These are phyloP conservation scores for Colletotrichum lindemuthianum DNA, from an alignment of 2,329 filamentous ascomycete species.

Conservation along the genomic window DNA sequence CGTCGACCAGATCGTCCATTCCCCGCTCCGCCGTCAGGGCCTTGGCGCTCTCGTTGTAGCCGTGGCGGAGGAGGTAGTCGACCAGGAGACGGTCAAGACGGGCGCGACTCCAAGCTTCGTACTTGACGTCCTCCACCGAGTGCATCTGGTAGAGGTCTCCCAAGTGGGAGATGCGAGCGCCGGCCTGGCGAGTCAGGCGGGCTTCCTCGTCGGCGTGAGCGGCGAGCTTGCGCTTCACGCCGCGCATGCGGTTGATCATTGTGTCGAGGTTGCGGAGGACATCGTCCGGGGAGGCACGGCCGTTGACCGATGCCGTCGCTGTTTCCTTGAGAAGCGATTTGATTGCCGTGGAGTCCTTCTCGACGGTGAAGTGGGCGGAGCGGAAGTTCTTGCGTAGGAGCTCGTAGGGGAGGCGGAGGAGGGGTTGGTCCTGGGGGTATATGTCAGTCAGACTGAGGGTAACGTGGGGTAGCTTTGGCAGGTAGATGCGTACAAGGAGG, in stretches of 20 bases:
- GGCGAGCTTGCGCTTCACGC: conserved; percentile 87
- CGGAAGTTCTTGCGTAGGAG: conserved; percentile 96
- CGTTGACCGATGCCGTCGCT: conserved; percentile 73
- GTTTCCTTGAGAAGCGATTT: conserved; percentile 70
- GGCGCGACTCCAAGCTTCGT: conserved; percentile 87
- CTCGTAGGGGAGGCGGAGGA: conserved; percentile 92
- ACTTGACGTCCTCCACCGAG: conserved; percentile 88
- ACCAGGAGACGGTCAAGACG: conserved; percentile 86
- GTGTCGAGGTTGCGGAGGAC: conserved; percentile 84
- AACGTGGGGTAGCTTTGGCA: not conserved
- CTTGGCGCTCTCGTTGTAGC: conserved; percentile 81
- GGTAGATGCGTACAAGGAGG: conserved; percentile 66
- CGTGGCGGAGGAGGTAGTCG: conserved; percentile 90
- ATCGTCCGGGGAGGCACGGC: conserved; percentile 70
- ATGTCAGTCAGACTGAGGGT: conserved; percentile 7
- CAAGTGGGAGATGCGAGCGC: conserved; percentile 82
- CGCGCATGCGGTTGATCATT: conserved; percentile 87
- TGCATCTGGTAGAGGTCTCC: conserved; percentile 83
- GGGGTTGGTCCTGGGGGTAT: conserved; percentile 81
- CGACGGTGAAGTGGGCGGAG: conserved; percentile 79
- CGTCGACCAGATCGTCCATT: conserved; percentile 85
- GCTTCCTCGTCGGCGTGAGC: conserved; percentile 82
- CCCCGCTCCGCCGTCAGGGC: conserved; percentile 78
- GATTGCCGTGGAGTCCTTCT: conserved; percentile 73
- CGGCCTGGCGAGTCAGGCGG: conserved; percentile 77